A percentile compares a stretch with the other conserved stretches of the same genome.
phyloP scores from a whole-genome alignment of 225 moss, liverwort and hornwort species.

The Lunularia cruciata region DNA sequence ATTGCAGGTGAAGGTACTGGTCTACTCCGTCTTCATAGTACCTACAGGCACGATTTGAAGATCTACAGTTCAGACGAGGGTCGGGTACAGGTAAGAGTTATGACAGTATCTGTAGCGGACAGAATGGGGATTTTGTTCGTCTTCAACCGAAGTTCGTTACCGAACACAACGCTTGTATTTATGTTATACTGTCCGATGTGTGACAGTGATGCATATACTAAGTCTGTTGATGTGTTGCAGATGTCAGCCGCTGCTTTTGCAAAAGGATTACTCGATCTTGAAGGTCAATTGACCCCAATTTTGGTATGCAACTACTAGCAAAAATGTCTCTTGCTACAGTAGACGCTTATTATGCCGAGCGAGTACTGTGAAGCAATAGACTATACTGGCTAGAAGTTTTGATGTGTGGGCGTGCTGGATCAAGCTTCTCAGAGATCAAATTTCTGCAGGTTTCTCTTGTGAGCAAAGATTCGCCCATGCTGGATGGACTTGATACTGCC shows the following conservation, averaged over 20 bases:
- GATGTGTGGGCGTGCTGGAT: not conserved
- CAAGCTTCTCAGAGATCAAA: no score
- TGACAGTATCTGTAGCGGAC: no score
- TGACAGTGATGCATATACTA: not conserved
- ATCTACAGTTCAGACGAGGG: slow-evolving; percentile 99
- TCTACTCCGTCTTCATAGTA: slow-evolving; percentile 94
- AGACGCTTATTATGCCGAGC: no score
- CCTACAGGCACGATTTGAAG: slow-evolving; percentile 97
- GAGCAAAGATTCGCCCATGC: slow-evolving; percentile 99
- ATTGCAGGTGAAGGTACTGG: slow-evolving; percentile 92
- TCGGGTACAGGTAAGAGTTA: slow-evolving; percentile 72
- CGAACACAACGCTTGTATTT: no score
- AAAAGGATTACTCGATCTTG: slow-evolving; percentile 94
- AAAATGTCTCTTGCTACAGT: no score
- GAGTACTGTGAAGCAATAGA: no score
- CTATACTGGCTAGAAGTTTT: no score
- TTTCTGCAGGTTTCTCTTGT: slow-evolving; percentile 87
- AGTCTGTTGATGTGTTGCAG: slow-evolving; percentile 39
- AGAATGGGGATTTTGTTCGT: no score
- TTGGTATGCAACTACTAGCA: slow-evolving; percentile 47
- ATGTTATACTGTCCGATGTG: no score
- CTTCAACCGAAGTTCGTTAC: no score
- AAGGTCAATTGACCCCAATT: slow-evolving; percentile 96
- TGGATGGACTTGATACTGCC: slow-evolving; percentile 95
- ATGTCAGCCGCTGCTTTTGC: slow-evolving; percentile 99